A percentile compares a stretch with the other conserved stretches of the same genome.
These are phyloP conservation scores for Dryadomyces quercus-mongolicae DNA, from an alignment of 2,329 filamentous ascomycete species.

Conservation along the genomic window DNA sequence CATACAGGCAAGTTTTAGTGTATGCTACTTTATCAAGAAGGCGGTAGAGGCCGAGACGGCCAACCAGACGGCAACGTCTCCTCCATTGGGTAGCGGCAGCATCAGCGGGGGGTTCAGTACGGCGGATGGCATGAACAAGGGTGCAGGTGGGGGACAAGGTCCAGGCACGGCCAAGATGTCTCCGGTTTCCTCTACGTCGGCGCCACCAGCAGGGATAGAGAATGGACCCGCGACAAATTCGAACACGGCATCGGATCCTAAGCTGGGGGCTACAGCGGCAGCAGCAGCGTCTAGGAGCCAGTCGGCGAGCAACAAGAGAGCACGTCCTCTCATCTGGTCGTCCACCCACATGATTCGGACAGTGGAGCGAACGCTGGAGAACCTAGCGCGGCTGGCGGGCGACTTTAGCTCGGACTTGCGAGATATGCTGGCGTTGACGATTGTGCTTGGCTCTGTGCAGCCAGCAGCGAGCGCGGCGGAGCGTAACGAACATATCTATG, in stretches of 20 bases:
- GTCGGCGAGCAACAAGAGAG: not conserved
- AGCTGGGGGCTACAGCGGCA: not conserved
- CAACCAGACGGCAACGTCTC: not conserved
- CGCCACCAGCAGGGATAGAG: not conserved
- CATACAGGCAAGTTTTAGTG: constrained; percentile 40
- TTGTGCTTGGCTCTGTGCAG: constrained; percentile 14
- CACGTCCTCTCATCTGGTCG: constrained; percentile 11
- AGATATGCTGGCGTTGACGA: constrained; percentile 13
- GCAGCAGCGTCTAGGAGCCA: not conserved
- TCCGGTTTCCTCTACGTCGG: not conserved
- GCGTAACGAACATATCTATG: constrained; percentile 11
- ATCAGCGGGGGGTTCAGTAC: not conserved
- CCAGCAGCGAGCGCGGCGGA: constrained; percentile 9
- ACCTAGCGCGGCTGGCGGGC: constrained; percentile 10
- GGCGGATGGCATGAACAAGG: not conserved
- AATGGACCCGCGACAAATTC: not conserved
- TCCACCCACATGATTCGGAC: constrained; percentile 12
- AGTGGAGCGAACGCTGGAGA: constrained; percentile 13
- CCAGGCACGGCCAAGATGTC: not conserved
- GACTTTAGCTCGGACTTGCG: constrained; percentile 14
- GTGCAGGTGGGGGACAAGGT: not conserved
- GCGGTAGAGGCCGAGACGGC: constrained; percentile 12
- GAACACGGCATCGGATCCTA: not conserved
- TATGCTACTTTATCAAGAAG: constrained; percentile 41
- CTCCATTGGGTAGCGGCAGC: not conserved